Conservation (phyloP, 2,329 filamentous ascomycete genomes). For the Fusarium camptoceras region DNA sequence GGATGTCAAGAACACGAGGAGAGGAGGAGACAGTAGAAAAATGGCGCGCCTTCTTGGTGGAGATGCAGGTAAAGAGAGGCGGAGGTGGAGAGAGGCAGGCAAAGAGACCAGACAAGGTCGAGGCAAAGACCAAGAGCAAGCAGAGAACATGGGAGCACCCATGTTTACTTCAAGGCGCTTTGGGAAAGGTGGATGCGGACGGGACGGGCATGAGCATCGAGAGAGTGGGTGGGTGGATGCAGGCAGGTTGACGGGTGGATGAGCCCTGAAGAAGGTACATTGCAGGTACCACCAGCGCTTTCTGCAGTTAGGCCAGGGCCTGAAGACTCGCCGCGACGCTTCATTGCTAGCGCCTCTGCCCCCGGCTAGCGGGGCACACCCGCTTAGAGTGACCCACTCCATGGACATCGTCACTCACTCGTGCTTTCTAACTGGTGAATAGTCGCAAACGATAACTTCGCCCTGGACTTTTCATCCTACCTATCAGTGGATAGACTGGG, state of each 20-base stretch:
- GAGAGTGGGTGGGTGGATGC: background rate
- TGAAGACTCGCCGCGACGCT: conserved; percentile 12
- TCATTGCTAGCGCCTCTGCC: conserved; percentile 21
- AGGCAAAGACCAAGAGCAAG: conserved; percentile 25
- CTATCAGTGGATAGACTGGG: conserved; percentile 38
- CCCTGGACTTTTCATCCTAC: conserved; percentile 31
- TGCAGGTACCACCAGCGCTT: conserved; percentile 27
- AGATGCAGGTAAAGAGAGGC: conserved; percentile 13
- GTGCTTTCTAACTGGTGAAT: conserved; percentile 35
- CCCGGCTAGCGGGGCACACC: conserved; percentile 18
- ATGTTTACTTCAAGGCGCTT: conserved; percentile 46
- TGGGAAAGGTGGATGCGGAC: conserved; percentile 40
- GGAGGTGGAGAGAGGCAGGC: conserved; percentile 29
- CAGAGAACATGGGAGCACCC: conserved; percentile 17
- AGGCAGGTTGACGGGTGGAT: conserved; percentile 12
- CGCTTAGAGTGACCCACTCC: conserved; percentile 6
- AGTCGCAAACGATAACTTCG: conserved; percentile 13
- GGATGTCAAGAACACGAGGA: conserved; percentile 36
- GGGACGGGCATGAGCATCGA: conserved; percentile 32
- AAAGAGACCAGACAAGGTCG: conserved; percentile 16
- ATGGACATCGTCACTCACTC: conserved; percentile 30
- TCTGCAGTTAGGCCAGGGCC: conserved; percentile 19
- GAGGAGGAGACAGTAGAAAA: conserved; percentile 35
- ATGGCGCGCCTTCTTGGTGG: conserved; percentile 33
- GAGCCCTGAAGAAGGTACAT: conserved; percentile 29